Base-by-base conservation (phyloP, 2,329 filamentous ascomycete genomes). In the Ascochyta rabiei region DNA sequence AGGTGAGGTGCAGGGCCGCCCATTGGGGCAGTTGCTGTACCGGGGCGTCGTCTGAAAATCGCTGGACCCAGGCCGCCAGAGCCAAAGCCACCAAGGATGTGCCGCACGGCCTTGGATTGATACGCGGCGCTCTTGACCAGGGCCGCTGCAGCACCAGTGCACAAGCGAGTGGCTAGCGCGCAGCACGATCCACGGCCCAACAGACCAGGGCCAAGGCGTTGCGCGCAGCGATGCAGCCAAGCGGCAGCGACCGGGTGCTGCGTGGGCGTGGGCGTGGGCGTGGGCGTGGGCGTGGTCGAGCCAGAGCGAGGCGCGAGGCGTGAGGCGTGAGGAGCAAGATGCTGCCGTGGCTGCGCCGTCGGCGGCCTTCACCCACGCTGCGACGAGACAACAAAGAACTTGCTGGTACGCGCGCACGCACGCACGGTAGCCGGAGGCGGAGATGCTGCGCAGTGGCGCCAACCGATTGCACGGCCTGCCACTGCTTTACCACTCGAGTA, bases 131-230 rank as follows among this genome's bases (percentile, higher is more conserved):
- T 10, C 28, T 30, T 15, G 28, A 15, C 28, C 54, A 45, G 45
- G 54, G 54, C 41, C 30, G 45, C 48, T 62, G 61, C 58, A 63
- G 60, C 64, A 61, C 60, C 60, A 64, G 56, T 67, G 67, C 67
- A 63, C 48, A 64, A 62, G 65, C 67, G 68, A 68, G 55, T 58
- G 57, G 56, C 57, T 63, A 63, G 63, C 60, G 48, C 57, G 57
- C 59, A 61, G 61, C 60, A 64, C 55, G 62, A 67, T 62, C 67
- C 58, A 58, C 66, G 63, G 24, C 53, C 64, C 69, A 71, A 72
- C 70, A 71, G 66, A 67, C 67, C 63, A 69, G 6, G 21, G n/a
- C n/a, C 21, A 23, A 63, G 68, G 67, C 68, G 66, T 59, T 62
- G 59, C 53, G 59, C 56, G 58, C 59, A 56, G 56, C 48, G 44